Base-by-base conservation (phyloP, 331 rosid species). In the Malus hybrid region DNA sequence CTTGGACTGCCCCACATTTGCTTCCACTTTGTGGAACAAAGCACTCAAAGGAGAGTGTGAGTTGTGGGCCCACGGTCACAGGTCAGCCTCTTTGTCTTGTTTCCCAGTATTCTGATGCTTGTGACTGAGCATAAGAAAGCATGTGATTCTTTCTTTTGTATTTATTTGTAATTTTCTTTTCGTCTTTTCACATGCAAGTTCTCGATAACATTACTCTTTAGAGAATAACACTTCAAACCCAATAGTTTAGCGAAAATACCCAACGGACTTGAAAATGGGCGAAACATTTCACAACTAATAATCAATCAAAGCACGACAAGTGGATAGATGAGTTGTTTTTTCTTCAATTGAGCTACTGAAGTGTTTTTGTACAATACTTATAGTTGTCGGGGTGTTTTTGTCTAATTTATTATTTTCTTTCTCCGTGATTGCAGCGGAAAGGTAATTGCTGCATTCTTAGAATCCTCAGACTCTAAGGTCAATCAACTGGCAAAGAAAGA, bases 31-130 rank as follows among this genome's bases (percentile, higher is more conserved):
- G 28, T 94, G 99, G 99, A 82, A 79, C 66, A 82, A 84, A 74
- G 97, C 97, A 71, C 75, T 92, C 58, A 71, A 87, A 79, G 97
- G 97, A 76, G 90, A 88, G 76, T 79, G 90, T 66, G 90, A 87
- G 75, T 52, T 72, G 67, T 93, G 98, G 98, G 93, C 90, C 16
- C 73, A 61, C 46, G 97, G 96, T 81, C 93, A 89, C 88, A 93
- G 95, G 97, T 90, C 65, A 80, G 78, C 73, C 75, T 73, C 81
- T 15, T 61, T 20, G 34, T 57, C 50, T 13, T 4, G 16, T 10
- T 70, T 55, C 70, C 16, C 72, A 70, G 66, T 74, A n/a, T 50
- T 74, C 13, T 56, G 44, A 63, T 72, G 56, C 53, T n/a, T 62
- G 18, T 22, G 53, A 64, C n/a, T 28, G 10, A 46, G 72, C 63